These are phyloP conservation scores for Lepiota brunneoincarnata DNA, from an alignment of 768 basidiomycete species.

Conservation along the genomic window DNA sequence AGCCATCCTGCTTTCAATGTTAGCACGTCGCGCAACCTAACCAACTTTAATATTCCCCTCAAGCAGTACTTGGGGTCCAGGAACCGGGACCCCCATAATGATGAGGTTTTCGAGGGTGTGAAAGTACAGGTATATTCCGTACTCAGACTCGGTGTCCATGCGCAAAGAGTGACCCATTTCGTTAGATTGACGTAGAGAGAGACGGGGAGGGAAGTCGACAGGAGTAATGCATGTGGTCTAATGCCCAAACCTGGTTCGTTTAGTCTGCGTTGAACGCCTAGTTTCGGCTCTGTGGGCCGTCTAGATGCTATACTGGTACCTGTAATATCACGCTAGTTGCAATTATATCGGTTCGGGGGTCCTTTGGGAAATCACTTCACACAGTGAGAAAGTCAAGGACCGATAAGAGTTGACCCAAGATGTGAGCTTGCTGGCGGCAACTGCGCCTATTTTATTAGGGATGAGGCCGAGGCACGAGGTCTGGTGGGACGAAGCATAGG, in stretches of 20 bases:
- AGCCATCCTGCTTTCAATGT: constrained; percentile 7
- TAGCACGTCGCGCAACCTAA: not conserved
- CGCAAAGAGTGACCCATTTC: not conserved
- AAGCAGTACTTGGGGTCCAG: constrained; percentile 9
- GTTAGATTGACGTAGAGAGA: constrained; percentile 12
- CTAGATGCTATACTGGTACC: not conserved
- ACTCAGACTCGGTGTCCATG: not conserved
- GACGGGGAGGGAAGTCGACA: constrained; percentile 1
- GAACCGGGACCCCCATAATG: constrained; percentile 1
- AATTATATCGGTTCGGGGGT: not conserved
- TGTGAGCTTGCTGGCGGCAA: not conserved
- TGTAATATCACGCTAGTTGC: not conserved
- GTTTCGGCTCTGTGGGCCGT: not conserved
- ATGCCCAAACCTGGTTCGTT: not conserved
- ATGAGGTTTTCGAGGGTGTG: constrained; percentile 13
- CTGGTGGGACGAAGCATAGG: not conserved
- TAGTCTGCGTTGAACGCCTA: not conserved
- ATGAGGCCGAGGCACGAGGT: not conserved
- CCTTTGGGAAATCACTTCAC: constrained; percentile 1
- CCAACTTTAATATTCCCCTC: constrained; percentile 13
- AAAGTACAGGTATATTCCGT: constrained; percentile 13
- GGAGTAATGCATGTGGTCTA: not conserved
- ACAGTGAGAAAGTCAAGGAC: not conserved
- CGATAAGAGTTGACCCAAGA: not conserved
- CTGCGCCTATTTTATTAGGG: not conserved